Base-by-base conservation (phyloP, 2,329 filamentous ascomycete species). In the Aspergillus brasiliensis region DNA sequence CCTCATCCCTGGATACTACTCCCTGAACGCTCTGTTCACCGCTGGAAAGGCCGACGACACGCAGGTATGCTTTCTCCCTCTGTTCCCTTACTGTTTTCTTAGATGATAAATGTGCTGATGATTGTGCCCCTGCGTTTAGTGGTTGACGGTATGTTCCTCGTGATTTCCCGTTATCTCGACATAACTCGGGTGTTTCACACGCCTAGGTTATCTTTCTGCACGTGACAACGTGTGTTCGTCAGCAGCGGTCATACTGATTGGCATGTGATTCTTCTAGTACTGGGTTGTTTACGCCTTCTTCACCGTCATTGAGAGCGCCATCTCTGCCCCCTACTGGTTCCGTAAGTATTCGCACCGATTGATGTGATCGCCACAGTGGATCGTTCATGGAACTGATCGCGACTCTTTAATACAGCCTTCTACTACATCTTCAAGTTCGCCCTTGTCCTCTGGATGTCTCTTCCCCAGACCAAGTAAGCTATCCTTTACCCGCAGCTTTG, bases 381-480 rank as follows among this genome's bases (percentile, higher is more conserved):
- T 44, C 10, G 31, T 34, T 2, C 19, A 19, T 54, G n/a, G n/a
- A 57, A 42, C 69, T 78, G 61, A 75, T 64, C 25, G 61, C 42
- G 23, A 34, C 31, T 13, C 44, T 27, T 23, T 25, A 53, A 57
- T 15, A 62, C 58, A 82, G 80, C 95, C 75, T 99, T 99, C 84
- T 99, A 99, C 90, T 99, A 91, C 82, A 94, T 93, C 77, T 98
- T 99, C 90, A 99, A 99, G 87, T 97, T 99, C 77, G 83, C 96
- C 75, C 90, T 98, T 78, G 86, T 98, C 72, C 88, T 99, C 78
- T 99, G 95, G 95, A 92, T 99, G 82, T 88, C 94, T 71, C 92
- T 99, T 73, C 95, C 95, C 78, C 86, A 91, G 79, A 97, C 96
- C 84, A 84, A 84, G 94, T 97, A 89, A 77, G 89, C 82, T 46